phyloP scores from a whole-genome alignment of 1,284 basidiomycete genomes.

The Afroboletus lepidellus region DNA sequence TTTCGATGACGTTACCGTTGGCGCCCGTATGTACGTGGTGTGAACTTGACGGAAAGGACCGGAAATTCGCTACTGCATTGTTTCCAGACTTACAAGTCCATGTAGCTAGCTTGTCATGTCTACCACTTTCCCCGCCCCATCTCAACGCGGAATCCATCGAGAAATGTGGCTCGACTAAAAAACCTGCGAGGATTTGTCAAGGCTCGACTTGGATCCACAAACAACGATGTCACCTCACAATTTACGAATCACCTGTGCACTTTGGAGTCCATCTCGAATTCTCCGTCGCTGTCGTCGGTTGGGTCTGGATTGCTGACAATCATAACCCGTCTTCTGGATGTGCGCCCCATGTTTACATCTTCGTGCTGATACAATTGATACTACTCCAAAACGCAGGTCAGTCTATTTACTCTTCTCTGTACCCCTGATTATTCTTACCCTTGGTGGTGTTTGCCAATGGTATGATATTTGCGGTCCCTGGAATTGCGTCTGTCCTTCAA shows the following conservation, averaged over 20 bases:
- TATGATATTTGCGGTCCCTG: slow-evolving; percentile 3
- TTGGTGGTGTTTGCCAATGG: slow-evolving; percentile 15
- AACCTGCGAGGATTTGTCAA: background rate
- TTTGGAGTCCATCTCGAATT: slow-evolving; percentile 23
- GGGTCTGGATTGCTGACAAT: slow-evolving; percentile 32
- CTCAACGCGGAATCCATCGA: too few species aligned
- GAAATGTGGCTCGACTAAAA: background rate
- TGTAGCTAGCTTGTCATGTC: background rate
- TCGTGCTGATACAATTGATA: slow-evolving; percentile 17
- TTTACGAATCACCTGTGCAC: slow-evolving; percentile 9
- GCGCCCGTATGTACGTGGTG: slow-evolving; percentile 12
- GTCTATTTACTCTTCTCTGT: background rate
- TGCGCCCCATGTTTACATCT: slow-evolving; percentile 17
- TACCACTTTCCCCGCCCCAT: background rate
- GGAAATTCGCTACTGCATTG: slow-evolving; percentile 5
- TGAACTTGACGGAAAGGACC: slow-evolving; percentile 34
- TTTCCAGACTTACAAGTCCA: background rate
- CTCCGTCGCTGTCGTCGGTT: slow-evolving; percentile 27
- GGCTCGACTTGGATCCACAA: background rate
- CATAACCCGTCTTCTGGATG: slow-evolving; percentile 26
- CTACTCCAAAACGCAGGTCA: slow-evolving; percentile 15
- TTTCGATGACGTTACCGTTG: slow-evolving; percentile 29
- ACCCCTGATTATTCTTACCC: slow-evolving; percentile 14
- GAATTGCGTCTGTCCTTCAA: slow-evolving; percentile 8
- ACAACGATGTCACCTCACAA: slow-evolving; percentile 1